Conservation (phyloP, 2,329 filamentous ascomycete species). For the Westerdykella aurantiaca region DNA sequence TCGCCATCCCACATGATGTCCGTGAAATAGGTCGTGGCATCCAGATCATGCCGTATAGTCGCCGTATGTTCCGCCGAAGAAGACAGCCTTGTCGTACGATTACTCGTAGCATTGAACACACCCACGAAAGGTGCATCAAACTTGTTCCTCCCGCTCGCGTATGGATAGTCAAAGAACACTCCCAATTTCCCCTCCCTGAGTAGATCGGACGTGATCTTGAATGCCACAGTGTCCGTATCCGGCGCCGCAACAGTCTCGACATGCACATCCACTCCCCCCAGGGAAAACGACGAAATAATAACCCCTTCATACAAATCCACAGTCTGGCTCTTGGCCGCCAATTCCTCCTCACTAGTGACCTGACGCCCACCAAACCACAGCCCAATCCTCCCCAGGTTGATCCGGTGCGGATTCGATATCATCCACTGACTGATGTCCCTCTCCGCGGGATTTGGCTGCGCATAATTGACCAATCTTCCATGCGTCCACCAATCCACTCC, state of each 20-base stretch:
- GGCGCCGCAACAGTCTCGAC: slow-evolving; percentile 46
- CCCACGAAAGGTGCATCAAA: slow-evolving; percentile 53
- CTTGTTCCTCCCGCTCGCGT: slow-evolving; percentile 45
- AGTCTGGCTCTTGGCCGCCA: slow-evolving; percentile 39
- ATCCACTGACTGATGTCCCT: slow-evolving; percentile 48
- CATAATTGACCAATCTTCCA: slow-evolving; percentile 41
- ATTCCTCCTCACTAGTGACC: slow-evolving; percentile 37
- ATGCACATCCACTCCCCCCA: slow-evolving; percentile 36
- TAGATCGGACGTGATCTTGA: slow-evolving; percentile 41
- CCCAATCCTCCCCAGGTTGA: slow-evolving; percentile 48
- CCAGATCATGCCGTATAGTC: slow-evolving; percentile 42
- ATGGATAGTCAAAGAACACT: slow-evolving; percentile 51
- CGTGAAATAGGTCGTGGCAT: slow-evolving; percentile 41
- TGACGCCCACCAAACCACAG: slow-evolving; percentile 40
- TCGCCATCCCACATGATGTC: slow-evolving; percentile 39
- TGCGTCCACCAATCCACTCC: slow-evolving; percentile 44
- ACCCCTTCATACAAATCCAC: slow-evolving; percentile 48
- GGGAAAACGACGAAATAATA: slow-evolving; percentile 42
- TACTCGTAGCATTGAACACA: slow-evolving; percentile 42
- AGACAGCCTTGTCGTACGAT: slow-evolving; percentile 42
- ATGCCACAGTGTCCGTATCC: slow-evolving; percentile 43
- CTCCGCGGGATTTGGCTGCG: slow-evolving; percentile 39
- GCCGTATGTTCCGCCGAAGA: too few relatives aligned
- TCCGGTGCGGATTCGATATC: slow-evolving; percentile 49
- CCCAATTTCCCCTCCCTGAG: slow-evolving; percentile 38